Percentiles rank a stretch among this genome's conserved stretches.
Conservation (phyloP, 495 filamentous ascomycete genomes). For the Penicillium tannophilum region DNA sequence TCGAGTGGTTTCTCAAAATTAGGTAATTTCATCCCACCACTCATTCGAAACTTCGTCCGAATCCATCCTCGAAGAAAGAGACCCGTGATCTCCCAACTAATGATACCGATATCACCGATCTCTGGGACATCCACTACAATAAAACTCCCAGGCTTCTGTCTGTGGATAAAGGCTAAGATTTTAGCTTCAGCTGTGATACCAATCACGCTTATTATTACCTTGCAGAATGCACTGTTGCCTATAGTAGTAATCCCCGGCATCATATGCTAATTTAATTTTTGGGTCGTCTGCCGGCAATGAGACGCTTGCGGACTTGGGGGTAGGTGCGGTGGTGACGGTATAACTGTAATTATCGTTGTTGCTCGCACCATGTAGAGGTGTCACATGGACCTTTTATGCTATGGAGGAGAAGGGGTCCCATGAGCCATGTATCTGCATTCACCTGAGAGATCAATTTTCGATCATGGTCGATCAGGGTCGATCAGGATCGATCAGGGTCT, state of each 20-base stretch:
- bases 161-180: conserved; percentile 17
- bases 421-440: conserved; percentile 18
- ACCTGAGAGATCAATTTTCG: conserved; percentile 17
- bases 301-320: neutral
- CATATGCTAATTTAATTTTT: conserved; percentile 12
- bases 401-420: conserved; percentile 4
- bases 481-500: neutral
- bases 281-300: neutral
- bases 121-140: conserved; percentile 22
- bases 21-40: conserved; percentile 27
- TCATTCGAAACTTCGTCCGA: conserved; percentile 30
- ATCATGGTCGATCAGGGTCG: too few species aligned
- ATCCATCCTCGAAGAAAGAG: conserved; percentile 34
- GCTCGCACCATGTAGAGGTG: conserved; percentile 7
- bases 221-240: conserved; percentile 17
- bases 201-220: conserved; percentile 11
- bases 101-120: conserved; percentile 31
- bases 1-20: neutral
- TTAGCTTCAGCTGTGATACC: conserved; percentile 13
- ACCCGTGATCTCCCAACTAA: conserved; percentile 39
- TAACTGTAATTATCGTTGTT: conserved; percentile 1
- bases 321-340: conserved; percentile 1
- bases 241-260: conserved; percentile 7
- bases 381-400: neutral
- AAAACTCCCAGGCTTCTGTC: conserved; percentile 28